Conservation (phyloP, 2,329 filamentous ascomycete genomes). For the Nemania diffusa region DNA sequence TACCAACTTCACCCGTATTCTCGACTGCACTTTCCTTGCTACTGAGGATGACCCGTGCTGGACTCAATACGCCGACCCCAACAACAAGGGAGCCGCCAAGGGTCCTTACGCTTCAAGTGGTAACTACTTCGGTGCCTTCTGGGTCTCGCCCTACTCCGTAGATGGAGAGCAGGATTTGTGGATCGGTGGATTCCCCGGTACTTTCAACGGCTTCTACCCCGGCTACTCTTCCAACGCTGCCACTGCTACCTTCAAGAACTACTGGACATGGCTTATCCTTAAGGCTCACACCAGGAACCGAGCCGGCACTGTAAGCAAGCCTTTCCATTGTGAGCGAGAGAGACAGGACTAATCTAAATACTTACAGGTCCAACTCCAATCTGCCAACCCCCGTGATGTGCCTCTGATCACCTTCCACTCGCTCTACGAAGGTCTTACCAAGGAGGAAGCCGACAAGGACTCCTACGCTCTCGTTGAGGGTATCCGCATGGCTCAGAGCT, state of each 20-base stretch:
- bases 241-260: slow-evolving; percentile 53
- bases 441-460: slow-evolving; percentile 58
- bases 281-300: slow-evolving; percentile 69
- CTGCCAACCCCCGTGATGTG: slow-evolving; percentile 69
- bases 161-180: slow-evolving; percentile 51
- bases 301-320: slow-evolving; percentile 65
- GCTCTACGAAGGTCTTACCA: slow-evolving; percentile 59
- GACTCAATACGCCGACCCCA: slow-evolving; percentile 39
- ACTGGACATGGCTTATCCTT: slow-evolving; percentile 60
- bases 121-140: slow-evolving; percentile 48
- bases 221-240: slow-evolving; percentile 50
- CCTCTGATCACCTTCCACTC: slow-evolving; percentile 73
- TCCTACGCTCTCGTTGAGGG: slow-evolving; percentile 67
- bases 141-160: slow-evolving; percentile 41
- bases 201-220: slow-evolving; percentile 55
- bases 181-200: slow-evolving; percentile 53
- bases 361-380: slow-evolving; percentile 56
- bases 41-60: slow-evolving; percentile 51
- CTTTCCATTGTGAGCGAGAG: not conserved
- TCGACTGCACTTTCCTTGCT: slow-evolving; percentile 51
- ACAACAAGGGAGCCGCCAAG: slow-evolving; percentile 36
- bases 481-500: slow-evolving; percentile 61
- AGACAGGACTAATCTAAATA: not conserved
- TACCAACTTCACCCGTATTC: slow-evolving; percentile 52
- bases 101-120: slow-evolving; percentile 52